Conservation (phyloP, 805 yeast species). For the Starmerella khaoyaiensis region DNA sequence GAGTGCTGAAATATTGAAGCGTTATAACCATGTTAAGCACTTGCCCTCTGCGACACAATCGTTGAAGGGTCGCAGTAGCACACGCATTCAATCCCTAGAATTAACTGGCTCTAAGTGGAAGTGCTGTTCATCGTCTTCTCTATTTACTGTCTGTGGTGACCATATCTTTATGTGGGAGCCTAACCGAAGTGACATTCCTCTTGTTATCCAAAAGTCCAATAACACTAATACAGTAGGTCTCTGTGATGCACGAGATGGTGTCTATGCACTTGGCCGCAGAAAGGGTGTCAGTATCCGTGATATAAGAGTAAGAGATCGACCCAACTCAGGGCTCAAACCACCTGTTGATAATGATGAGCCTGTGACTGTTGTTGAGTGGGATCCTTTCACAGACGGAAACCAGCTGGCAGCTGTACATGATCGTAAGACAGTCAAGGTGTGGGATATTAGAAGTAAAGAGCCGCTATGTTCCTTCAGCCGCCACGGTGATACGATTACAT, state of each 20-base stretch:
- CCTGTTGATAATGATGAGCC: constrained; percentile 25
- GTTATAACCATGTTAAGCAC: constrained; percentile 69
- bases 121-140: constrained; percentile 33
- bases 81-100: constrained; percentile 29
- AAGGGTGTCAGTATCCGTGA: constrained; percentile 69
- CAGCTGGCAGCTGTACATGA: constrained; percentile 53
- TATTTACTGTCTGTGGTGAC: constrained; percentile 54
- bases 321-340: constrained; percentile 36
- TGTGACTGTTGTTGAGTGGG: constrained; percentile 48
- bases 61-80: constrained; percentile 17
- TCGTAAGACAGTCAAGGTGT: constrained; percentile 41
- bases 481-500: constrained; percentile 42
- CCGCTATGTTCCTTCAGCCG: constrained; percentile 44
- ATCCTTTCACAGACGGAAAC: constrained; percentile 33
- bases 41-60: constrained; percentile 23
- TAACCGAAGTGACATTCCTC: constrained; percentile 46
- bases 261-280: constrained; percentile 45
- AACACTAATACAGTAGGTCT: constrained; percentile 42
- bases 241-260: constrained; percentile 36
- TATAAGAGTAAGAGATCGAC: constrained; percentile 37
- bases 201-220: constrained; percentile 38
- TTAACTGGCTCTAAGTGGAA: constrained; percentile 35
- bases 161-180: constrained; percentile 68
- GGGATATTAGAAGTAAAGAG: constrained; percentile 58
- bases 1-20: constrained; percentile 58